Conservation (phyloP, 768 basidiomycete genomes). For the Mycena floridula region DNA sequence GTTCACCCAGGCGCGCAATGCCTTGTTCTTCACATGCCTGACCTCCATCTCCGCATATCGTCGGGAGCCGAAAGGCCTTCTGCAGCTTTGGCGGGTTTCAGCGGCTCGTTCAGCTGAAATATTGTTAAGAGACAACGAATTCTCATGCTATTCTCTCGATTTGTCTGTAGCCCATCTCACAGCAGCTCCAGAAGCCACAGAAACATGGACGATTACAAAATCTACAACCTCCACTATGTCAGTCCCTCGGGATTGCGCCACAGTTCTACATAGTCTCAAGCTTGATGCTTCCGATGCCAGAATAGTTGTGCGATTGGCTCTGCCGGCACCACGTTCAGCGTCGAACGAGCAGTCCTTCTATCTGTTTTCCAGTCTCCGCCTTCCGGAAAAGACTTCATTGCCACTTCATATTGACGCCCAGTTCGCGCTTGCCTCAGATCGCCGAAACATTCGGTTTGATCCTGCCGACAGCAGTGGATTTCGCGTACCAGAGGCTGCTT, state of each 20-base stretch:
- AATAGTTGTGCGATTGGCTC: neutral
- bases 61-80: no score
- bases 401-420: constrained; percentile 15
- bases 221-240: neutral
- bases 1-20: neutral
- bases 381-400: constrained; percentile 13
- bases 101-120: no score
- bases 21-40: neutral
- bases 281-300: neutral
- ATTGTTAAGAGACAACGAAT: no score
- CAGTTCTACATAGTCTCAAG: neutral
- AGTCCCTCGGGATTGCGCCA: neutral
- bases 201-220: neutral
- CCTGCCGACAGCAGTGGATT: constrained; percentile 7
- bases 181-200: no score
- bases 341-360: neutral
- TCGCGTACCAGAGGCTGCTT: constrained; percentile 7
- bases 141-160: no score
- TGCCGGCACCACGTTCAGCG: no score
- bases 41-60: no score
- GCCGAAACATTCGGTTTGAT: constrained; percentile 15
- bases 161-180: no score
- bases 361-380: constrained; percentile 15
- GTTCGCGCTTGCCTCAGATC: constrained; percentile 16
- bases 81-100: no score